Percentiles rank a stretch among this genome's conserved stretches.
These are phyloP conservation scores for Candida gorgasii DNA, from an alignment of 805 yeast species.

Conservation along the genomic window DNA sequence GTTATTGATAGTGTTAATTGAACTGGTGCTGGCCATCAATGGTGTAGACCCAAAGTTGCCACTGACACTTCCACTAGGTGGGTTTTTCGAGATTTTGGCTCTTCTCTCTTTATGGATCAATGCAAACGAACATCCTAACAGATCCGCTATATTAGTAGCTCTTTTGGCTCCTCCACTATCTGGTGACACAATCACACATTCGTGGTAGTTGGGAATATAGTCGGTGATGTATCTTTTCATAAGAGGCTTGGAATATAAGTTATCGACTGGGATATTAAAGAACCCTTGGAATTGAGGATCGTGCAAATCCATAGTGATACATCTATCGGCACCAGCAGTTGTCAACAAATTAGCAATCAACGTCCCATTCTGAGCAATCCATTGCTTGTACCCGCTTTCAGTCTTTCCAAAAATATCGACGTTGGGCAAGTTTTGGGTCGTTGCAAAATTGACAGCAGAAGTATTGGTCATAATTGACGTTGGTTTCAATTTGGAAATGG, in stretches of 20 bases:
- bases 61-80: constrained; percentile 22
- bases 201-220: constrained; percentile 73
- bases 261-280: constrained; percentile 95
- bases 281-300: constrained; percentile 98
- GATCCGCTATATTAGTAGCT: constrained; percentile 92
- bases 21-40: constrained; percentile 17
- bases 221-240: constrained; percentile 81
- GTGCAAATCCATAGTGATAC: constrained; percentile 96
- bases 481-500: constrained; percentile 13
- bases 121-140: constrained; percentile 85
- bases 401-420: constrained; percentile 41
- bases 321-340: constrained; percentile 94
- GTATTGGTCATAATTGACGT: constrained; percentile 33
- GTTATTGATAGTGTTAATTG: constrained; percentile 21
- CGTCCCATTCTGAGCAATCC: constrained; percentile 97
- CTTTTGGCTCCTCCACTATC: constrained; percentile 99
- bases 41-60: constrained; percentile 10
- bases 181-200: constrained; percentile 92
- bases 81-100: constrained; percentile 38
- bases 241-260: constrained; percentile 84
- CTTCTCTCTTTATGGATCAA: constrained; percentile 92
- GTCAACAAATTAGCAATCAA: constrained; percentile 83
- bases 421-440: constrained; percentile 21
- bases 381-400: constrained; percentile 78
- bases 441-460: constrained; percentile 27